Percentiles rank a stretch among this genome's conserved stretches.
phyloP scores from a whole-genome alignment of 1,139 yeast genomes.

The Taiozyma sp. region DNA sequence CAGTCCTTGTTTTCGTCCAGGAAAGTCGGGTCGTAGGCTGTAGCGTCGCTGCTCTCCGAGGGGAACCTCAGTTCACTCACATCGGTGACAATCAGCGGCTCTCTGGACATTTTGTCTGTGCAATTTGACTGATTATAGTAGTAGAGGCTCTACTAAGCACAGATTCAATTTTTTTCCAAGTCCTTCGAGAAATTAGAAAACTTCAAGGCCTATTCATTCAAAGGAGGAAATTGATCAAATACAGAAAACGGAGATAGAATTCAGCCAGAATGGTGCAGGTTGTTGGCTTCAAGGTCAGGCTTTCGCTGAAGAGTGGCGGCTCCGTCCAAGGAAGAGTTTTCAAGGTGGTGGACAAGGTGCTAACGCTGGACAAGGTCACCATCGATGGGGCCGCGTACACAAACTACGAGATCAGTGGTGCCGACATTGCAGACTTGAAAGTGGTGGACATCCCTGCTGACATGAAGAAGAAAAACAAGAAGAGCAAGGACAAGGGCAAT shows the following conservation, averaged over 20 bases:
- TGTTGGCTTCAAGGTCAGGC: constrained; percentile 47
- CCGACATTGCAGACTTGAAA: constrained; percentile 27
- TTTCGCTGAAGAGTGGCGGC: constrained; percentile 41
- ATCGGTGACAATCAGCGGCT: not conserved
- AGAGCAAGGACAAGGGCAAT: constrained; percentile 8
- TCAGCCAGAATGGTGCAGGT: constrained; percentile 32
- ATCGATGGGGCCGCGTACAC: not conserved
- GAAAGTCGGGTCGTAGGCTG: constrained; percentile 25
- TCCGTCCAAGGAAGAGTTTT: constrained; percentile 42
- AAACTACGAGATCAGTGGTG: constrained; percentile 12
- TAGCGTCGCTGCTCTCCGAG: not conserved
- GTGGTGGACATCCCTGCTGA: constrained; percentile 28
- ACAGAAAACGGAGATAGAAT: not conserved
- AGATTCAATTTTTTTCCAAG: not conserved
- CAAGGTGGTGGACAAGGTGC: constrained; percentile 36
- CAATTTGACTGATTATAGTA: not conserved
- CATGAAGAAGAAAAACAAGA: constrained; percentile 13
- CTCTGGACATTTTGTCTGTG: not conserved
- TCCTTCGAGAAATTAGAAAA: not conserved
- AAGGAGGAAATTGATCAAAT: not conserved
- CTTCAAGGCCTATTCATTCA: not conserved
- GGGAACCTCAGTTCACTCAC: not conserved
- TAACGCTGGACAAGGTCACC: constrained; percentile 36
- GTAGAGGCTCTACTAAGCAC: not conserved
- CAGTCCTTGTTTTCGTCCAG: constrained; percentile 29